A percentile compares a stretch with the other conserved stretches of the same genome.
These are phyloP conservation scores for Artemisia tridentata DNA, from an alignment of 129 eudicot genomes.

Conservation along the genomic window DNA sequence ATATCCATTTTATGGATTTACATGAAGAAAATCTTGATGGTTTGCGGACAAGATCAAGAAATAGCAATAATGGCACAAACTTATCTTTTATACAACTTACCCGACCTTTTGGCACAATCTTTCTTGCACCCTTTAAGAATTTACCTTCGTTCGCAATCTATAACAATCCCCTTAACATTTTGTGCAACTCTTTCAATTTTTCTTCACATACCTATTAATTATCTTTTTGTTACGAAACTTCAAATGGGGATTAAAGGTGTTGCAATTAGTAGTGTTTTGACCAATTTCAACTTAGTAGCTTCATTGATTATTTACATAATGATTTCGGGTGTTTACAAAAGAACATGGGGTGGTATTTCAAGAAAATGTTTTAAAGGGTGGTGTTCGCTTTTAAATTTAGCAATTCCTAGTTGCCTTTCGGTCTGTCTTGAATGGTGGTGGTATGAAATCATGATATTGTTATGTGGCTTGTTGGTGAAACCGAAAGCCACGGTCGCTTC, in stretches of 20 bases:
- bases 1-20: slow-evolving; percentile 59
- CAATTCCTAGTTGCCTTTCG: slow-evolving; percentile 81
- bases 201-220: slow-evolving; percentile 72
- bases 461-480: slow-evolving; percentile 59
- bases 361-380: slow-evolving; percentile 48
- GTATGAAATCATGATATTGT: slow-evolving; percentile 82
- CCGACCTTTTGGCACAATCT: slow-evolving; percentile 75
- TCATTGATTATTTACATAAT: slow-evolving; percentile 52
- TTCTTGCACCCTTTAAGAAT: slow-evolving; percentile 72
- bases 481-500: slow-evolving; percentile 80
- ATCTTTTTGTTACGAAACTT: slow-evolving; percentile 53
- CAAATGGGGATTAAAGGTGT: slow-evolving; percentile 64
- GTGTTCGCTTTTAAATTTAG: slow-evolving; percentile 49
- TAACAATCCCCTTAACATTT: slow-evolving; percentile 64
- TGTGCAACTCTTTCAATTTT: slow-evolving; percentile 59
- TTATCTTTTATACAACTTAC: slow-evolving; percentile 54
- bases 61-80: slow-evolving; percentile 67
- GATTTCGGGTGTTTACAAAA: slow-evolving; percentile 50
- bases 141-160: slow-evolving; percentile 73
- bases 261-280: slow-evolving; percentile 59
- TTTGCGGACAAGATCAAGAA: slow-evolving; percentile 62
- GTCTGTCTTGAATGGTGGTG: slow-evolving; percentile 97
- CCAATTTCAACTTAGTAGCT: slow-evolving; percentile 57
- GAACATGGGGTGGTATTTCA: slow-evolving; percentile 55
- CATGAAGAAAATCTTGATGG: slow-evolving; percentile 52